A percentile compares a stretch with the other conserved stretches of the same genome.
Evolutionary conservation across 805 yeast species (phyloP).

Genomic region (Ogataea philodendri): DNA sequence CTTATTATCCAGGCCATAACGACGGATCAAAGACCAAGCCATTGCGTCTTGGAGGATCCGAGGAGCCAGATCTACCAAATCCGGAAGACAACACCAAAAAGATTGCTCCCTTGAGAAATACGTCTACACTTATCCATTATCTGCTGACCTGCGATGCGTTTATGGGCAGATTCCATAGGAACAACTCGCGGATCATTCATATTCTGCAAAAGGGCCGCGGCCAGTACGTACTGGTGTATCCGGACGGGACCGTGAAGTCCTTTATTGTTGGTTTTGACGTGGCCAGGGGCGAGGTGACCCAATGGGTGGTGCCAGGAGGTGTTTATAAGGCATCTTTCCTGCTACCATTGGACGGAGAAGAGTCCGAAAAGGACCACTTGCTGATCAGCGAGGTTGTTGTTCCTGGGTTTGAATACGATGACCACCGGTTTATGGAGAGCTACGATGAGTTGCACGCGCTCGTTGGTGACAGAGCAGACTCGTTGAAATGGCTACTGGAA

Average conservation of each 20-base stretch:
- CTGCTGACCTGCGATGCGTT: conserved; percentile 50
- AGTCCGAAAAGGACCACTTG: conserved; percentile 38
- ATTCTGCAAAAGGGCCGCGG: conserved; percentile 56
- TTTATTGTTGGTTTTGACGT: conserved; percentile 54
- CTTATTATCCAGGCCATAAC: conserved; percentile 36
- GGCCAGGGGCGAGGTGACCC: conserved; percentile 47
- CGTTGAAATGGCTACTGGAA: conserved; percentile 39
- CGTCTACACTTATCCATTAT: conserved; percentile 52
- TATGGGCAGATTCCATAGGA: conserved; percentile 49
- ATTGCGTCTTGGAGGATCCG: conserved; percentile 15
- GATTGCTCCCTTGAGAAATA: conserved; percentile 36
- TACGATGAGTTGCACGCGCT: conserved; percentile 32
- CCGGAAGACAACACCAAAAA: conserved; percentile 19
- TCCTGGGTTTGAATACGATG: conserved; percentile 59
- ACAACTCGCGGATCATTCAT: conserved; percentile 53
- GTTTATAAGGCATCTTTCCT: conserved; percentile 56
- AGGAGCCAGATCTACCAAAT: conserved; percentile 15
- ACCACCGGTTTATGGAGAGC: conserved; percentile 45
- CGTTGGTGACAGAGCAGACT: conserved; percentile 39
- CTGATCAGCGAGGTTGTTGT: conserved; percentile 58
- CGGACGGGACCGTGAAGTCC: conserved; percentile 47
- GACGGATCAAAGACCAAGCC: conserved; percentile 17
- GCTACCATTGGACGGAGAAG: conserved; percentile 34
- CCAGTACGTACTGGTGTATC: conserved; percentile 51
- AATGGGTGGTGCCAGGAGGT: conserved; percentile 65